A percentile compares a stretch with the other conserved stretches of the same genome.
phyloP scores from a whole-genome alignment of 768 basidiomycete species.

The Ramaria sp. region DNA sequence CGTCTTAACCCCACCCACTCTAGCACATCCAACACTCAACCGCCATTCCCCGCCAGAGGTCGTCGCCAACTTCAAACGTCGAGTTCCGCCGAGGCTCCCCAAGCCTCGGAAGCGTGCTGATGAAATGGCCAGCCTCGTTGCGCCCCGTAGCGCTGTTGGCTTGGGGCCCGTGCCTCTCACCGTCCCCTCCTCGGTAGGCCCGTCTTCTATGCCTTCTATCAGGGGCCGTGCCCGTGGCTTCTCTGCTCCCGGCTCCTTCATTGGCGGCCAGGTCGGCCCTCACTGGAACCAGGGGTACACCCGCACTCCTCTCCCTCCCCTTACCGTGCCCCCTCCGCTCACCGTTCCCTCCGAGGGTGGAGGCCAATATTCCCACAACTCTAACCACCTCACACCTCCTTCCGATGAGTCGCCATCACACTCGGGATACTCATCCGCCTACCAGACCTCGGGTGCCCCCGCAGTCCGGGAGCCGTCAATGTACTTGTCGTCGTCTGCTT shows the following conservation, averaged over 20 bases:
- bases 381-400: constrained; percentile 59
- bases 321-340: constrained; percentile 21
- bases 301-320: constrained; percentile 59
- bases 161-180: constrained; percentile 45
- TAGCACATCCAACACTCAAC: constrained; percentile 87
- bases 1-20: constrained; percentile 11
- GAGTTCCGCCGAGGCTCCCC: constrained; percentile 86
- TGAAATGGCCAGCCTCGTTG: constrained; percentile 37
- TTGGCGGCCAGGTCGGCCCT: constrained; percentile 35
- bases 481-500: neutral
- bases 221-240: constrained; percentile 58
- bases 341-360: constrained; percentile 67
- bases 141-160: constrained; percentile 63
- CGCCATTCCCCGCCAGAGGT: constrained; percentile 84
- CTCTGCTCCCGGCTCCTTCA: constrained; percentile 74
- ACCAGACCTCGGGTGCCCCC: neutral
- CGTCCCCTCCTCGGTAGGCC: constrained; percentile 36
- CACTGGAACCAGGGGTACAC: constrained; percentile 39
- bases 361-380: constrained; percentile 33
- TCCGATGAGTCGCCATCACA: constrained; percentile 9
- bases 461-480: constrained; percentile 4
- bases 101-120: constrained; percentile 76
- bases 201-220: constrained; percentile 36
- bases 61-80: constrained; percentile 90
- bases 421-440: constrained; percentile 37